Conservation (phyloP, 352 stramenopile species). For the Phytophthora citricola region DNA sequence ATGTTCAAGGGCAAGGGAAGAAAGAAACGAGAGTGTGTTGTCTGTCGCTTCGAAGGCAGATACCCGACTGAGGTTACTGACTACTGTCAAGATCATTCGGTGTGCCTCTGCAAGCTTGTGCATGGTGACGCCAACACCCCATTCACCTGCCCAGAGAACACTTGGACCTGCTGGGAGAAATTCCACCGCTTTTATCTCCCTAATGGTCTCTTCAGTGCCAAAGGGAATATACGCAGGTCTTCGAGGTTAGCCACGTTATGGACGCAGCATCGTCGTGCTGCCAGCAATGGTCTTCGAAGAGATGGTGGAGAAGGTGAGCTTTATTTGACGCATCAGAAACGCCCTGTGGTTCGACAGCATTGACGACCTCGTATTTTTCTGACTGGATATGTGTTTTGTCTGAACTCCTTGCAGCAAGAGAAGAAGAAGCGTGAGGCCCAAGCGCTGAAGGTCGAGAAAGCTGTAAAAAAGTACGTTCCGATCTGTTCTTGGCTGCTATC, state of each 20-base stretch:
- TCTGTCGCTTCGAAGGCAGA: slow-evolving; percentile 14
- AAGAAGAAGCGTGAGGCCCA: slow-evolving; percentile 46
- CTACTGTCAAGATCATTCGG: slow-evolving; percentile 5
- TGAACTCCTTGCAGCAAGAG: slow-evolving; percentile 39
- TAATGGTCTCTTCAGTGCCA: slow-evolving; percentile 7
- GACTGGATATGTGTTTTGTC: slow-evolving; percentile 12
- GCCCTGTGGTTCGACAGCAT: neutral
- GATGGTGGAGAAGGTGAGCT: slow-evolving; percentile 81
- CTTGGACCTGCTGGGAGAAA: slow-evolving; percentile 23
- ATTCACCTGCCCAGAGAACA: slow-evolving; percentile 6
- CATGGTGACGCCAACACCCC: neutral
- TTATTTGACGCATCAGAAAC: slow-evolving; percentile 19
- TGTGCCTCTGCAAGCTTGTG: slow-evolving; percentile 13
- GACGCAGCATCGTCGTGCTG: no score
- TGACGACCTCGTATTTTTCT: slow-evolving; percentile 9
- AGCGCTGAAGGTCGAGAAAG: slow-evolving; percentile 34
- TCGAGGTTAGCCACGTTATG: no score
- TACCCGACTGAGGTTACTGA: slow-evolving; percentile 15
- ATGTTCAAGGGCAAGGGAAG: slow-evolving; percentile 3
- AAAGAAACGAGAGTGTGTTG: slow-evolving; percentile 13
- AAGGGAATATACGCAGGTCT: slow-evolving; percentile 6
- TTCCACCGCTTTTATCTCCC: slow-evolving; percentile 11
- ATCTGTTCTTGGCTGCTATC: neutral
- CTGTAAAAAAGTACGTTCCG: slow-evolving; percentile 29
- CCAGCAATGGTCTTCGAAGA: slow-evolving; percentile 57